Base-by-base conservation (phyloP, 345 rosid genomes). In the Aegle marmelos region DNA sequence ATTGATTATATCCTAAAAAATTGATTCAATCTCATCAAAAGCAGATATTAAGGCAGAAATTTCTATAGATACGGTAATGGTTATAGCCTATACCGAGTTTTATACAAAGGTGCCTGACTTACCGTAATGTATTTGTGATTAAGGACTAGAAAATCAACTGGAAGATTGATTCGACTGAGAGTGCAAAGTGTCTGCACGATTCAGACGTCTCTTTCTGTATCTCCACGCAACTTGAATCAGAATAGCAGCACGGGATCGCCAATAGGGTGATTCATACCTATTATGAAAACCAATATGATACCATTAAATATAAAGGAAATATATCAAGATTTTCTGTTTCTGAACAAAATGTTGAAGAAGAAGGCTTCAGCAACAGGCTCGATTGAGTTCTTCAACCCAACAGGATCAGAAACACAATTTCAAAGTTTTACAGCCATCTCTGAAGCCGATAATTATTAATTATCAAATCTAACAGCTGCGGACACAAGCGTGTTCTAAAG, bases 201-300 rank as follows among this genome's bases (percentile, higher is more conserved):
- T 83, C 6, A 83, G 84, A 36, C 92, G 74, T 78, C 90, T 91
- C 85, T 83, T 90, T 76, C 92, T 78, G 75, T 93, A 91, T 88
- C 94, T 91, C 98, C 98, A 91, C 7, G 93, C 91, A 70, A 93
- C 95, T 84, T 92, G 98, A 73, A 93, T 92, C 54, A 77, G 84
- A 21, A 50, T 81, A 33, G 94, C 92, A 9, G 94, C 98, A 14
- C 82, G 60, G 81, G 82, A 71, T 80, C 92, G 89, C 98, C 97
- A 92, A 76, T 90, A 91, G 7, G 94, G 98, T 11, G 95, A 95
- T 77, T 87, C 87, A 70, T 95, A 89, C 88, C 97, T 92, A 86
- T 19, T 34, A 80, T 53, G 66, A 75, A 76, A 16, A 31, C 1
- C 57, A 58, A 36, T 70, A 10, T 41, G 27, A 63, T 31, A 48